phyloP scores from a whole-genome alignment of 768 basidiomycete genomes.

The Tephrocybe sp. region DNA sequence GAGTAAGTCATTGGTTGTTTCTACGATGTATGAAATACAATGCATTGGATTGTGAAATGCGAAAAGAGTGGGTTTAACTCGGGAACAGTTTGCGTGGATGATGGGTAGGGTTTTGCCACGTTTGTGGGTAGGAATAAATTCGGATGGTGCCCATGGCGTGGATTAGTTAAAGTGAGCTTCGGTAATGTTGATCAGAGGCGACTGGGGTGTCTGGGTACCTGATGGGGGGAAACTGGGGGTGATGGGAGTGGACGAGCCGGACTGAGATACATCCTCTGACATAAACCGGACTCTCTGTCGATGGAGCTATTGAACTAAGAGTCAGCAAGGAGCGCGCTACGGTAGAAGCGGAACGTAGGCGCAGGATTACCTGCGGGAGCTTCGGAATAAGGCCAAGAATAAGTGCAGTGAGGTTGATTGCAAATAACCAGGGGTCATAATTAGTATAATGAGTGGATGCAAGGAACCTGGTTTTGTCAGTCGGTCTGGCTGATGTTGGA shows the following conservation, averaged over 20 bases:
- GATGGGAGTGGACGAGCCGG: constrained; percentile 65
- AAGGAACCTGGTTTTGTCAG: constrained; percentile 64
- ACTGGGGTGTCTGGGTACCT: constrained; percentile 44
- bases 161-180: constrained; percentile 43
- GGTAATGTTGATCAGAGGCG: constrained; percentile 37
- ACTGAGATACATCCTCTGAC: constrained; percentile 46
- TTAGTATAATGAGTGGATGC: constrained; percentile 97
- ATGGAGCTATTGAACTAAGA: constrained; percentile 53
- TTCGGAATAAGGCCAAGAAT: constrained; percentile 87
- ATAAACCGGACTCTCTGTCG: constrained; percentile 81
- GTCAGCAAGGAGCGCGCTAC: constrained; percentile 13
- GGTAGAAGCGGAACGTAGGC: constrained; percentile 5
- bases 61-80: constrained; percentile 1
- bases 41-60: constrained; percentile 20
- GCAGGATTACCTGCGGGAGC: constrained; percentile 75
- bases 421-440: constrained; percentile 92
- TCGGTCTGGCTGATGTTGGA: constrained; percentile 11
- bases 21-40: constrained; percentile 31
- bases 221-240: constrained; percentile 56
- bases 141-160: not conserved
- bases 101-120: constrained; percentile 4
- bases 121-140: not conserved
- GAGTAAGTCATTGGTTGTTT: constrained; percentile 21
- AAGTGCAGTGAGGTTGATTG: constrained; percentile 82
- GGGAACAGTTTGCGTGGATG: constrained; percentile 3